Evolutionary conservation across 2,329 filamentous ascomycete genomes (phyloP).

Genomic region (Aureobasidium sp.): DNA sequence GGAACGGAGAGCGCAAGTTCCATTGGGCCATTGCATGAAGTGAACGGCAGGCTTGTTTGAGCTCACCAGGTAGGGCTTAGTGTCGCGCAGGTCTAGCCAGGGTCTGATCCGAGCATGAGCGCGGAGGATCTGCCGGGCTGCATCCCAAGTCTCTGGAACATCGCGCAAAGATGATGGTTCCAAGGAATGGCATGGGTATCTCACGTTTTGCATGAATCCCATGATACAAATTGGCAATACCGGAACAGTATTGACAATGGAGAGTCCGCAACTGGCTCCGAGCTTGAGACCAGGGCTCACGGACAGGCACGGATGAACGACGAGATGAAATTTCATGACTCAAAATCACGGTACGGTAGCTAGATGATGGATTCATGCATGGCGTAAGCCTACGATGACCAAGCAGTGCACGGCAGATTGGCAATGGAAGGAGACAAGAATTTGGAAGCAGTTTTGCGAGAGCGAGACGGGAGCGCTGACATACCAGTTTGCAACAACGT

Average conservation of each 20-base stretch:
- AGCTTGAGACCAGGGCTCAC: neutral
- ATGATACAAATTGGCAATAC: neutral
- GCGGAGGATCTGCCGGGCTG: constrained; percentile 8
- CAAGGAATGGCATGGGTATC: neutral
- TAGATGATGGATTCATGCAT: neutral
- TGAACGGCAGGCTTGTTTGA: neutral
- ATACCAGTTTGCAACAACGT: neutral
- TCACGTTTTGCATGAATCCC: neutral
- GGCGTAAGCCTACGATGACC: neutral
- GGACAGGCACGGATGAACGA: neutral
- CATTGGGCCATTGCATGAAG: neutral
- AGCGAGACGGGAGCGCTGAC: too few relatives aligned
- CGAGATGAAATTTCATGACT: neutral
- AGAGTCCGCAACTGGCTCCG: too few relatives aligned
- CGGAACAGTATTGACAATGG: neutral
- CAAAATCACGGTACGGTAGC: neutral
- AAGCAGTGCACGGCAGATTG: neutral
- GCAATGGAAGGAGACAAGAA: neutral
- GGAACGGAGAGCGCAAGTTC: neutral
- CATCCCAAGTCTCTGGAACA: neutral
- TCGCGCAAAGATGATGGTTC: neutral
- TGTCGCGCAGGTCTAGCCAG: neutral
- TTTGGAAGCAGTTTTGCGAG: neutral
- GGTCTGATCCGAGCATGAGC: neutral
- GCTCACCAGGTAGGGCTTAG: constrained; percentile 3